phyloP scores from a whole-genome alignment of 306 rosid genomes.

The Senna siamea region DNA sequence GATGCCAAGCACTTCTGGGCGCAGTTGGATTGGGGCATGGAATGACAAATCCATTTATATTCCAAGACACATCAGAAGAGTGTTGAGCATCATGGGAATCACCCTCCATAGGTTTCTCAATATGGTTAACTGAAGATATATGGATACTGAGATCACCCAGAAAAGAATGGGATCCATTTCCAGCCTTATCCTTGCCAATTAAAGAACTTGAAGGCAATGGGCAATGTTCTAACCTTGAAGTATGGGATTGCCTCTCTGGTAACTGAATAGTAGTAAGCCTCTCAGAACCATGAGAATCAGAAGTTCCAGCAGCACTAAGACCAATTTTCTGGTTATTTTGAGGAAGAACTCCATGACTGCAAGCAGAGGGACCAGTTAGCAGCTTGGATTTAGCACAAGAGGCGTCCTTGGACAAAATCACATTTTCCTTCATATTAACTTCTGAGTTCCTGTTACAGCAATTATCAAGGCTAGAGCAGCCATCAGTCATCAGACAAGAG shows the following conservation, averaged over 20 bases:
- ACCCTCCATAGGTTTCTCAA: conserved; percentile 54
- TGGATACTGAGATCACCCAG: conserved; percentile 52
- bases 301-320: conserved; percentile 38
- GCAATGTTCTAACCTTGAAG: conserved; percentile 35
- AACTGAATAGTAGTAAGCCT: conserved; percentile 36
- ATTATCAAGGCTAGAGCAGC: conserved; percentile 37
- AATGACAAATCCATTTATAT: conserved; percentile 51
- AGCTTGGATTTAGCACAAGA: conserved; percentile 40
- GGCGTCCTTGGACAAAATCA: conserved; percentile 33
- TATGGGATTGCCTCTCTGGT: conserved; percentile 38
- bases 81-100: conserved; percentile 51
- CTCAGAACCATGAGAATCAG: conserved; percentile 35
- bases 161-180: conserved; percentile 46
- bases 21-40: conserved; percentile 78
- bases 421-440: conserved; percentile 37
- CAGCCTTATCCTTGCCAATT: conserved; percentile 42
- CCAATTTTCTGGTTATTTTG: conserved; percentile 40
- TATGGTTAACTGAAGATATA: conserved; percentile 53
- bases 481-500: conserved; percentile 44
- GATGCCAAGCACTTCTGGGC: conserved; percentile 75
- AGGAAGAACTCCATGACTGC: conserved; percentile 37
- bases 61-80: conserved; percentile 55
- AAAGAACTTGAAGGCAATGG: conserved; percentile 37
- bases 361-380: conserved; percentile 35
- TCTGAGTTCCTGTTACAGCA: conserved; percentile 32